Evolutionary conservation across 2,329 filamentous ascomycete genomes (phyloP), one percentile per base, ranked within the genome.

Genomic region (Penicillium psychrosexuale): DNA sequence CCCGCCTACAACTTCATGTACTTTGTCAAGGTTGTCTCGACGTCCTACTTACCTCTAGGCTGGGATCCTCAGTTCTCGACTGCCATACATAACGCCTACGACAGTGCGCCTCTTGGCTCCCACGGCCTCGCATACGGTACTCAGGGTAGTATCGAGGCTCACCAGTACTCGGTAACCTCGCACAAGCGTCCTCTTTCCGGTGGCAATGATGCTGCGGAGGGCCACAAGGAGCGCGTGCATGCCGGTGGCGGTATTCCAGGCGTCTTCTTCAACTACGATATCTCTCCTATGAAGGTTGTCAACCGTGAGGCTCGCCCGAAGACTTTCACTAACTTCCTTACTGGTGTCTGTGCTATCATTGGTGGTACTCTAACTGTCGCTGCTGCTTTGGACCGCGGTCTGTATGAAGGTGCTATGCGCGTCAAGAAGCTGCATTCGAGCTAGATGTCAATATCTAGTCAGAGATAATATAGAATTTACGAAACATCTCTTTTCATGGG

Each of bases 261-360:
- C 40, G 92, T 99, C 13, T 99, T 99, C 80, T 97, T 99, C 79
- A 96, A 91, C 62, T 99, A 99, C 67, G 94, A 99, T 67, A 99
- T 99, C 73, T 97, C 93, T 2, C 94, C 94, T 5, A 99, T 99
- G 94, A 99, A 97, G 78, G 93, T 99, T 58, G 89, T 99, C 76
- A 99, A 99, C 79, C 88, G 92, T 52, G 95, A 99, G 78, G 88
- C 90, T 63, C 85, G 90, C 44, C 80, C 87, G 57, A 97, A 97
- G 80, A 89, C 88, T 5, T 95, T 99, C 72, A 85, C 90, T 0
- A 90, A 90, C 17, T 99, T 99, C 80, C 75, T 99, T 55, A 93
- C 94, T 1, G 94, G 94, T 45, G 84, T 99, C 19, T 99, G 94
- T 73, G 93, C 93, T 36, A 89, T 97, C 58, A 87, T 99, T 47